Evolutionary conservation across 2,329 filamentous ascomycete species (phyloP), one percentile per base, ranked within the genome.

Genomic region (Aspergillus neoniger): DNA sequence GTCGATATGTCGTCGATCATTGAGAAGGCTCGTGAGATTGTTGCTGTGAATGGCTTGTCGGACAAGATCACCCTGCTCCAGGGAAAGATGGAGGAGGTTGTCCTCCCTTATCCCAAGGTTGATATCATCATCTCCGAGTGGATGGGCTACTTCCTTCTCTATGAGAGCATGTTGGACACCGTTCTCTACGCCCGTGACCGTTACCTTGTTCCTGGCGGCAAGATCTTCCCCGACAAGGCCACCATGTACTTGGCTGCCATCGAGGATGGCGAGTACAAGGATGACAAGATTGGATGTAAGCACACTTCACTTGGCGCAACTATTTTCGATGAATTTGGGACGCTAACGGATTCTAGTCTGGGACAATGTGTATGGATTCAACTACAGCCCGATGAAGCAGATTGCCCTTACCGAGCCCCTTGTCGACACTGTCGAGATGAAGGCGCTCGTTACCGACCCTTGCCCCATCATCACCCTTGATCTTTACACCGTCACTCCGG

Each of bases 1-100:
- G 95, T 99, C 59, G 95, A 99, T 80, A 99, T 98, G 94, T 99
- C 95, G 36, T 97, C 94, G 70, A 99, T 99, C 79, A 97, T 99
- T 81, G 92, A 96, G 81, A 99, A 99, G 85, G 95, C 95, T 48
- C 88, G 88, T 73, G 91, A 98, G 83, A 99, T 99, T 67, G 95
- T 98, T 74, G 88, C 88, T 76, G 86, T 85, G 69, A 99, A 99
- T 78, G 93, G 94, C 70, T 88, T 99, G 85, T 85, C 89, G 56
- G 90, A 94, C 82, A 96, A 96, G 86, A 97, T 99, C 77, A 98
- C 95, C 56, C 87, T 99, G 62, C 86, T 99, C 66, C 95, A 98
- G 83, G 95, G 95, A 77, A 99, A 99, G 86, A 99, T 99, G 95
- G 95, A 99, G 83, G 95, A 99, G 82, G 92, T 99, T 49, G 84